Base-by-base conservation (phyloP, 352 stramenopile genomes). In the Pythium chondricola region DNA sequence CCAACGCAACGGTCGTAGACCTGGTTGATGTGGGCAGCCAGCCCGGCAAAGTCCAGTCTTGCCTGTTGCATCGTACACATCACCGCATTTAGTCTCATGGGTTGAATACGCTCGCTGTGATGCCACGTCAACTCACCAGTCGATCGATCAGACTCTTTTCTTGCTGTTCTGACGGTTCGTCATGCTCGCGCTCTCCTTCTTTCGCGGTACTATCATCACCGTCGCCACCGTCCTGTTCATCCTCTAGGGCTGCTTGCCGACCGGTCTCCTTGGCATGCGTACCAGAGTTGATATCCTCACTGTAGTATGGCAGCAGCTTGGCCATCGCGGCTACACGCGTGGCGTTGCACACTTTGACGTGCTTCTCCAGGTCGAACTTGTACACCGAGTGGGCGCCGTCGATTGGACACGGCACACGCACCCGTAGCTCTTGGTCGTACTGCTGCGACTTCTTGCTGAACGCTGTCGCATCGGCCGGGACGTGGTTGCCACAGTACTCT, bases 261-360 rank as follows among this genome's bases (percentile, higher is more conserved):
- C 7, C 29, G 13, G 7, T 30, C 26, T 5, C 18, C 17, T 6
- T 48, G 13, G 16, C 46, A 30, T 87, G 69, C 5, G 43, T 68
- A 4, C 78, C 82, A 25, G 78, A 89, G 58, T 93, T 93, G 49
- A 93, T 87, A 39, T 88, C 85, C 43, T 80, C 69, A 20, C 48
- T 67, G 52, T 88, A 93, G 57, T 76, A 90, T 17, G 79, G 74
- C 39, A 90, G 58, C 20, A 61, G 55, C 55, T 65, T 69, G 63
- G 82, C 81, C n/a, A 52, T 51, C 2, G 74, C 61, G 16, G 65
- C 65, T 43, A 90, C 76, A 46, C 86, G 86, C 21, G 81, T 65
- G 11, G 75, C 77, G 62, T 90, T 93, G 64, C 82, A 93, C 5
- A 93, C 66, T 36, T 78, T 53, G 37, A 87, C 63, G 60, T 93